A percentile compares a stretch with the other conserved stretches of the same genome.
phyloP scores from a whole-genome alignment of 2,329 filamentous ascomycete species.

The Leptographium galeiforme region DNA sequence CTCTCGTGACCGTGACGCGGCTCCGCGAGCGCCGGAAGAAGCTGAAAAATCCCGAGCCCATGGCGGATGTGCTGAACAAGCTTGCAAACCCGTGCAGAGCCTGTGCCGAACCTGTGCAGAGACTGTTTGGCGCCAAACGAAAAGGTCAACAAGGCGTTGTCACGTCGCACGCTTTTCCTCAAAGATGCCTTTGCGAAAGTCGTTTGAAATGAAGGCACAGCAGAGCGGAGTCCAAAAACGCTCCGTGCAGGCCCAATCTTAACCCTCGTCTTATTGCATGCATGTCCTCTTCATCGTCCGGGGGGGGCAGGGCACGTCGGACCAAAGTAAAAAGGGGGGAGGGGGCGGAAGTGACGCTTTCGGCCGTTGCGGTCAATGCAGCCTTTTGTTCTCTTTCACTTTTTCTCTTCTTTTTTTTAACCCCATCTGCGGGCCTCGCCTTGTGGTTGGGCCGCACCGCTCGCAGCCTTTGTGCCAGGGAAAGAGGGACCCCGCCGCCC shows the following conservation, averaged over 20 bases:
- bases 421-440: not conserved
- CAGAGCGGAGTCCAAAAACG: not conserved
- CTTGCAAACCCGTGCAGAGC: too few species aligned
- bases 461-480: not conserved
- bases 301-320: not conserved
- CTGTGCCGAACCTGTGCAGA: too few species aligned
- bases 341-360: slow-evolving; percentile 4
- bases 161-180: too few species aligned
- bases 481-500: not conserved
- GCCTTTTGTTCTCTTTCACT: not conserved
- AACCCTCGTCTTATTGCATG: not conserved
- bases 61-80: not conserved
- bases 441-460: slow-evolving; percentile 1
- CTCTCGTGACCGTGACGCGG: not conserved
- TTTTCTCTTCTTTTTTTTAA: not conserved
- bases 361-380: slow-evolving; percentile 3
- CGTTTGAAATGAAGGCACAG: not conserved
- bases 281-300: not conserved
- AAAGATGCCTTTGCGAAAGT: not conserved
- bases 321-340: not conserved
- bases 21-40: slow-evolving; percentile 2
- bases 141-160: not conserved
- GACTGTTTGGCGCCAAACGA: not conserved
- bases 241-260: not conserved
- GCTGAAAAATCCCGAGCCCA: slow-evolving; percentile 3